phyloP scores from a whole-genome alignment of 1,139 yeast genomes.

The Diutina sp. region DNA sequence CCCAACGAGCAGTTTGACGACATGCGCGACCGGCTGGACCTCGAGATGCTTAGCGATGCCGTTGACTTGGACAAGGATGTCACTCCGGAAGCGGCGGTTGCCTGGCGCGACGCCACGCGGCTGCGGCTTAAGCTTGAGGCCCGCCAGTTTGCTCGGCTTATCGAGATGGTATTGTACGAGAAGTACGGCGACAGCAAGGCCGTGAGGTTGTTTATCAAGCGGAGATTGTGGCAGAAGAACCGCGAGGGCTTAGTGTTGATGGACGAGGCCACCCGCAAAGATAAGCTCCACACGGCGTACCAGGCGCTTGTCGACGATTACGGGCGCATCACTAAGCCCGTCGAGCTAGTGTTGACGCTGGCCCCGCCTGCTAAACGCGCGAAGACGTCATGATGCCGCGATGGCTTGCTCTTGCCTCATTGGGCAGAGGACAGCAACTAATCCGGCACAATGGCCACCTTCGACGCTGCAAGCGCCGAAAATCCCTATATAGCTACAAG shows the following conservation, averaged over 20 bases:
- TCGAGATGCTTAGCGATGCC: slow-evolving; percentile 29
- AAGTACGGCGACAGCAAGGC: slow-evolving; percentile 17
- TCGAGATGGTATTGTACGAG: slow-evolving; percentile 62
- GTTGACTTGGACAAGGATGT: slow-evolving; percentile 13
- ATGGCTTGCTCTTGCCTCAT: neutral
- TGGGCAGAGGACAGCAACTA: neutral
- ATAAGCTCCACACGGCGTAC: slow-evolving; percentile 68
- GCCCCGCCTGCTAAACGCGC: neutral
- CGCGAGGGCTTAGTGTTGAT: slow-evolving; percentile 61
- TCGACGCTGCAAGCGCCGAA: neutral
- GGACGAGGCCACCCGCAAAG: slow-evolving; percentile 47
- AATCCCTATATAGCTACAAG: neutral
- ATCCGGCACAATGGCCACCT: neutral
- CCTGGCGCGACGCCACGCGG: slow-evolving; percentile 32
- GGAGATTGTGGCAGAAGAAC: slow-evolving; percentile 63
- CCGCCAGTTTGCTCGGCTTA: slow-evolving; percentile 64
- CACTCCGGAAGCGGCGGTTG: slow-evolving; percentile 11
- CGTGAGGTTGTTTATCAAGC: slow-evolving; percentile 54
- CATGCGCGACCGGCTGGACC: slow-evolving; percentile 73
- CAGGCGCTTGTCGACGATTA: slow-evolving; percentile 59
- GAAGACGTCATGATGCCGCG: neutral
- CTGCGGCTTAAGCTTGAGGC: slow-evolving; percentile 48
- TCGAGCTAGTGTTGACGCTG: slow-evolving; percentile 12
- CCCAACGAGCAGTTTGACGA: slow-evolving; percentile 92
- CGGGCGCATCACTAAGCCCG: slow-evolving; percentile 33